Base-by-base conservation (phyloP, 83 land plant genomes). In the Larix sibirica region DNA sequence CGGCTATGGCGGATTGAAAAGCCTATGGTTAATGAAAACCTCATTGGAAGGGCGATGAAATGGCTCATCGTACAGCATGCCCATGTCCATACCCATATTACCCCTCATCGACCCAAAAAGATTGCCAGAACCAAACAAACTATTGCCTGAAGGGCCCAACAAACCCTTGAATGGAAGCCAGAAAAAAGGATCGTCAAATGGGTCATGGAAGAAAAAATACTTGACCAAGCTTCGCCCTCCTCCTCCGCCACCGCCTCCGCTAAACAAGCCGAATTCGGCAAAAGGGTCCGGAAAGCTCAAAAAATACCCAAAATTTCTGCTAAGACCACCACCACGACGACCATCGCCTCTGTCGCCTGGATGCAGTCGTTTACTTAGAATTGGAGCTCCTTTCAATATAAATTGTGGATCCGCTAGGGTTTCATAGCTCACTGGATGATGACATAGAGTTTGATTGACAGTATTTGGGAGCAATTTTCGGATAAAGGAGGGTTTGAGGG, bases 141-240 rank as follows among this genome's bases (percentile, higher is more conserved):
- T 66, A 3, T 33, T 33, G 69, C 69, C 69, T 17, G 69, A 26
- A 26, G 69, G 0, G 13, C 33, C 33, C 4, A 66, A 66, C 69
- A 66, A 7, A 24, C 69, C 69, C 4, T 36, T 36, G 4, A 66
- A 66, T 2, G 69, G 69, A 13, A 17, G 69, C 31, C 69, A 36
- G 69, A 66, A 66, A 66, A 66, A 66, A 16, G 69, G 69, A 66
- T 66, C 69, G 0, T 66, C 69, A 66, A 66, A 66, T 0, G 69
- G 69, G 28, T 66, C 69, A 4, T 9, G 69, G 69, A 17, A 17
- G 28, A 66, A 66, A 33, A 66, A 26, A 4, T 66, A 36, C 69
- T 66, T 36, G 14, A 66, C 14, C 33, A 66, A 12, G 28, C 13
- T 66, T 24, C 69, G 69, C 69, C 69, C 69, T 66, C 67, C 69